phyloP scores from a whole-genome alignment of 306 rosid species.

The Pyrus communis region DNA sequence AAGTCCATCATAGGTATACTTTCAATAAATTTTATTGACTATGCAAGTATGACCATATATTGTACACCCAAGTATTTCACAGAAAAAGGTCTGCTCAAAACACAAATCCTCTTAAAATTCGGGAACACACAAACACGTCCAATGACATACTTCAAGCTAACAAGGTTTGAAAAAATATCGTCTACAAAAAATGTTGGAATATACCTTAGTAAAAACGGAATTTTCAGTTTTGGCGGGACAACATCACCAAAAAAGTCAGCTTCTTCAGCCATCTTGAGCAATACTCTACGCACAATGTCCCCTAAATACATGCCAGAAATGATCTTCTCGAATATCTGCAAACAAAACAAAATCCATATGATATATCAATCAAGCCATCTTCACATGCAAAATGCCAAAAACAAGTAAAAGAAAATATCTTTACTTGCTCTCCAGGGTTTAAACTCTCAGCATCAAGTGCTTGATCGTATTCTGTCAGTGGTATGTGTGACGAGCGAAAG shows the following conservation, averaged over 20 bases:
- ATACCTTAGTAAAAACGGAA: constrained; percentile 79
- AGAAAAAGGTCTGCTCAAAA: neutral
- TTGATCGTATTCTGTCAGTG: constrained; percentile 75
- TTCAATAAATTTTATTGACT: neutral
- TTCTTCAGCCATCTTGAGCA: constrained; percentile 81
- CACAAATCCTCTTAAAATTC: neutral
- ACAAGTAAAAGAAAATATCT: neutral
- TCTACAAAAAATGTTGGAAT: neutral
- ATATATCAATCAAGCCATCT: constrained; percentile 13
- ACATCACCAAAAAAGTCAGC: constrained; percentile 78
- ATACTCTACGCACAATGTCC: constrained; percentile 76
- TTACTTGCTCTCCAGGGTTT: constrained; percentile 98
- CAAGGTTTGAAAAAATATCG: neutral
- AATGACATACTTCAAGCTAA: neutral
- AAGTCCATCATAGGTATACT: neutral
- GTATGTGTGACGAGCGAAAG: constrained; percentile 83
- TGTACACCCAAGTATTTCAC: neutral
- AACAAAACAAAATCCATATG: constrained; percentile 19
- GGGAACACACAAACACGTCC: neutral
- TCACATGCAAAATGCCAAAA: neutral
- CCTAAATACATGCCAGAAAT: constrained; percentile 99
- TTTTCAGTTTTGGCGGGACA: constrained; percentile 69
- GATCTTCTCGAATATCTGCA: constrained; percentile 84
- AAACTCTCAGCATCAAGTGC: constrained; percentile 70
- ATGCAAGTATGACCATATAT: neutral